These are phyloP conservation scores for Aegilops speltoides DNA, from an alignment of 176 grass and related monocot species.

Conservation along the genomic window DNA sequence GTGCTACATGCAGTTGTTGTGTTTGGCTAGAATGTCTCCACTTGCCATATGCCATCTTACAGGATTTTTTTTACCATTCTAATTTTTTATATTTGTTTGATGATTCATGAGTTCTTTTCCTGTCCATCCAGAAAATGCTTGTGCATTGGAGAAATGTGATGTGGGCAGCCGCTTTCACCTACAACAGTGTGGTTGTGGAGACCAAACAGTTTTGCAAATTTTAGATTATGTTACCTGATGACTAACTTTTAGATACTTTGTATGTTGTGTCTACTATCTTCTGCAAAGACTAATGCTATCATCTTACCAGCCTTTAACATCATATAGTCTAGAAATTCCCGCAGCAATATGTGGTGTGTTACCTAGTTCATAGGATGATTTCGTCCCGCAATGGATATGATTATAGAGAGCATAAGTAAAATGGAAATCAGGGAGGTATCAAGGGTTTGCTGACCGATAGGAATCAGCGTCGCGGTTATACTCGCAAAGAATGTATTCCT, in stretches of 20 bases:
- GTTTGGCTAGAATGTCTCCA: too few species aligned
- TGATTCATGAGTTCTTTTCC: too few species aligned
- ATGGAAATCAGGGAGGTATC: background rate
- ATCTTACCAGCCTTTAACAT: background rate
- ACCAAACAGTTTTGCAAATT: too few species aligned
- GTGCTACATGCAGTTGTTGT: too few species aligned
- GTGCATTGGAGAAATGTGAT: too few species aligned
- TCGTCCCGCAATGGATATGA: background rate
- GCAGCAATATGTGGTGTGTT: background rate
- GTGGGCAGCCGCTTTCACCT: too few species aligned
- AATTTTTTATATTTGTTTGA: too few species aligned
- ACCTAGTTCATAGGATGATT: background rate
- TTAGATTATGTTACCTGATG: too few species aligned
- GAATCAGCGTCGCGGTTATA: slow-evolving; percentile 97
- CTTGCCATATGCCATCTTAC: too few species aligned
- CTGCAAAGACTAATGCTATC: background rate
- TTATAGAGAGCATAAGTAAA: slow-evolving; percentile 1
- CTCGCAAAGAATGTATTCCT: slow-evolving; percentile 93
- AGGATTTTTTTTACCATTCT: too few species aligned
- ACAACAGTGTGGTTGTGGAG: too few species aligned
- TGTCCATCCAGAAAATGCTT: too few species aligned
- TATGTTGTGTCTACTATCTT: background rate
- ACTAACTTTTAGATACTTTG: background rate
- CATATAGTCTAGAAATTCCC: background rate
- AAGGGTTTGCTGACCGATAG: slow-evolving; percentile 57